Evolutionary conservation across 768 basidiomycete species (phyloP), one percentile per base, ranked within the genome.

Genomic region (Amanita rimosa): DNA sequence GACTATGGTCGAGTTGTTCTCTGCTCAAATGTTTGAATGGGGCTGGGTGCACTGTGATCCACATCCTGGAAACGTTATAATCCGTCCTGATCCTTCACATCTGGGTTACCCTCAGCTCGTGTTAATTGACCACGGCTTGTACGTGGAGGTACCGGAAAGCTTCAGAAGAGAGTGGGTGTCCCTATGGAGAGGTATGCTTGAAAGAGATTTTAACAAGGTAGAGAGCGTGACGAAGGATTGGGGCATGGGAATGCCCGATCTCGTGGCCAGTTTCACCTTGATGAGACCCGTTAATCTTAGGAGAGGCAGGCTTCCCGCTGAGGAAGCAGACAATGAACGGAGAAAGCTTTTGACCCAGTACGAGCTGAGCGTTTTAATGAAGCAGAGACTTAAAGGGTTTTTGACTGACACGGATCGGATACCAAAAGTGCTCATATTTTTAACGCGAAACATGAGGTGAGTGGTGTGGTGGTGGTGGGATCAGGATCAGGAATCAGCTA

Each of bases 41-140:
- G 91, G 92, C 9, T 92, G 82, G 74, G 83, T 92, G 3, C 83
- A 89, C 62, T 90, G 90, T 58, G 79, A 81, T 49, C 79, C 78
- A 0, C 79, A 86, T 54, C 82, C 83, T 2, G 85, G 86, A 8
- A 90, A 95, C 63, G 75, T 94, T 51, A 78, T 79, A 63, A 77
- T 83, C 56, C 86, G 75, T 6, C 78, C 76, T 1, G 64, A 78
- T 21, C 79, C 80, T 16, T 58, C 58, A 13, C 55, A 67, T 16
- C 73, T 71, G 0, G 56, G 54, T 6, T 56, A 61, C 4, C 72
- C 79, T 2, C 82, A 86, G 56, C 70, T 91, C 53, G 85, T 96
- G 27, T 70, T 96, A 10, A 78, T 97, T 56, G 94, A 97, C 60
- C 94, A 97, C 60, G 94, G 94, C 1, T 68, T 97, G 9, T 96